These are phyloP conservation scores for Kazachstania bromeliacearum DNA, from an alignment of 805 yeast genomes.

Conservation along the genomic window DNA sequence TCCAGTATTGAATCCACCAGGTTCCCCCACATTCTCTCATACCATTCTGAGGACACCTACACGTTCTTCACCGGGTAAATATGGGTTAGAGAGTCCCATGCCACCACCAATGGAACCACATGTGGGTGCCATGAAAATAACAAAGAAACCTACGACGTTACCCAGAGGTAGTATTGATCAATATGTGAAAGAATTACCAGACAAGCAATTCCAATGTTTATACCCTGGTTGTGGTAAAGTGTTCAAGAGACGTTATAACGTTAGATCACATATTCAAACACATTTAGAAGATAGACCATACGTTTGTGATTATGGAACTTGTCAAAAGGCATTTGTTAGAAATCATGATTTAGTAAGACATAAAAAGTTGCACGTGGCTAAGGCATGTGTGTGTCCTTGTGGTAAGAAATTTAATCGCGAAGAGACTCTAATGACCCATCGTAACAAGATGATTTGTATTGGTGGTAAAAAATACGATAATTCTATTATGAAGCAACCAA, in stretches of 20 bases:
- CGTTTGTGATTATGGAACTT: conserved; percentile 50
- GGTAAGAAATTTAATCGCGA: conserved; percentile 85
- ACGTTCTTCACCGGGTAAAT: too few relatives aligned
- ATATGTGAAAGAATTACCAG: conserved; percentile 73
- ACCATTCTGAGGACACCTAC: not conserved
- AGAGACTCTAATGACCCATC: conserved; percentile 80
- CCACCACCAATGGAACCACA: conserved; percentile 12
- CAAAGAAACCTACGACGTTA: conserved; percentile 31
- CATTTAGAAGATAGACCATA: conserved; percentile 93
- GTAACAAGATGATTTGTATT: conserved; percentile 71
- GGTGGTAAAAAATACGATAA: conserved; percentile 23
- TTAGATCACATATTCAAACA: conserved; percentile 91
- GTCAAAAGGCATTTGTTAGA: conserved; percentile 83
- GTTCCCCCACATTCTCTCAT: conserved; percentile 11
- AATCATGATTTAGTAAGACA: conserved; percentile 93
- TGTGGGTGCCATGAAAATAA: conserved; percentile 15
- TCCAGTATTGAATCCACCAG: conserved; percentile 8
- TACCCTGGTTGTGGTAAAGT: conserved; percentile 71
- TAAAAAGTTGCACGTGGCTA: conserved; percentile 72
- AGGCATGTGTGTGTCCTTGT: conserved; percentile 70
- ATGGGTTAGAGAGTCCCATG: conserved; percentile 5
- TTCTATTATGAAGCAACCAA: conserved; percentile 18
- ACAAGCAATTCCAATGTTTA: conserved; percentile 63
- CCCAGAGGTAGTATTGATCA: conserved; percentile 87
- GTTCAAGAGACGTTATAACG: conserved; percentile 83